Evolutionary conservation across 352 stramenopile genomes (phyloP), one percentile per base, ranked within the genome.

Genomic region (Phytophthora rubi): DNA sequence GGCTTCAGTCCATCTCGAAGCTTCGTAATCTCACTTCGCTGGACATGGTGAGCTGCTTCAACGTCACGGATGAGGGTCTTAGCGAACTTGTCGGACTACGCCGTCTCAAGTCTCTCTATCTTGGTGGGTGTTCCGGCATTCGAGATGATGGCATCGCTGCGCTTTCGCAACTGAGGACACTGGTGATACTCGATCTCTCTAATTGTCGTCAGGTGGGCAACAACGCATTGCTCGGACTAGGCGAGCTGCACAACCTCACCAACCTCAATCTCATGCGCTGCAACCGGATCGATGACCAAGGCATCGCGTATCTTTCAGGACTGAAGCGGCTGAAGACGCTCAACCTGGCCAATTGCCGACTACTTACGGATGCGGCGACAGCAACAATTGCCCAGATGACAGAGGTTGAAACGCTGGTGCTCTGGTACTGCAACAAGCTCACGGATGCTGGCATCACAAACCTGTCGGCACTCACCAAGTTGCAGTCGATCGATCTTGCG

Each of bases 391-490:
- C 76, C 1, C 63, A 71, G 33, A 82, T 94, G 67, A 68, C 71
- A 16, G 49, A 67, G 6, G 65, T 97, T 5, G 73, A 92, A 57
- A 85, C 79, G 33, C 73, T 97, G 8, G 80, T 91, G 35, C 66
- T 97, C 8, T 91, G 87, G 79, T 92, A 95, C 71, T 97, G 88
- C 70, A 91, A 90, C 74, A 94, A 94, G 65, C 76, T 97, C 26
- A 94, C 84, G 0, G 87, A 97, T 70, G 26, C 26, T 0, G 87
- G 82, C 3, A 75, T 93, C 16, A 10, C 66, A 3, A 73, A 77
- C 4, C 65, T 93, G 18, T 59, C 69, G 7, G 33, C 54, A 1
- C 75, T 93, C 3, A 73, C 59, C 3, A 88, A 81, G 28, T 75
- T 95, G 23, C 75, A 88, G 65, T 85, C 84, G 16, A 70, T 95